phyloP scores from a whole-genome alignment of 2,329 filamentous ascomycete genomes.

The Penicillium brasilianum region DNA sequence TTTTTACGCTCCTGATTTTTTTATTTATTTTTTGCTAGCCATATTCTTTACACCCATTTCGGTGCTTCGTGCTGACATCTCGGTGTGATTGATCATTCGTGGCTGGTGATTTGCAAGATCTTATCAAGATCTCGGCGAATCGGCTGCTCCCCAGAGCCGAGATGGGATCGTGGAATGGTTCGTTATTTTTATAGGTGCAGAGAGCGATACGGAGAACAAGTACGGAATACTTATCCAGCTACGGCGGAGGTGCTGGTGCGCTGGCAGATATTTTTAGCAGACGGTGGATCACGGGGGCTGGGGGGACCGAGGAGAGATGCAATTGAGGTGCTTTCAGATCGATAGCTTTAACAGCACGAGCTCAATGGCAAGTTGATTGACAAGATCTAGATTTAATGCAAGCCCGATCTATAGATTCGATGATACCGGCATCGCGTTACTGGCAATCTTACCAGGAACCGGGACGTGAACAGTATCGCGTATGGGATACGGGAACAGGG shows the following conservation, averaged over 20 bases:
- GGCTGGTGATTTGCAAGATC: not conserved
- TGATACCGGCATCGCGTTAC: constrained; percentile 10
- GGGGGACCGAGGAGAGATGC: not conserved
- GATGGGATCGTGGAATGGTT: not conserved
- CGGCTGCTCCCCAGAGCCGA: not conserved
- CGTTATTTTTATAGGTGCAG: not conserved
- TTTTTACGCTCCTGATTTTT: not conserved
- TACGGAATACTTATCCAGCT: too few relatives aligned
- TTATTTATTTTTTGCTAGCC: not conserved
- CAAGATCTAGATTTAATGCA: not conserved
- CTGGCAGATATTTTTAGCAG: constrained; percentile 8
- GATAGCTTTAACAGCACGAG: not conserved
- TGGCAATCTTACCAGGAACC: constrained; percentile 32
- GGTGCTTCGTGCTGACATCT: not conserved
- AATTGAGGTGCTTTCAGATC: not conserved
- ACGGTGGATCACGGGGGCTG: not conserved
- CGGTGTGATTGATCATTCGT: not conserved
- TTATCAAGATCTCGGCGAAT: constrained; percentile 5
- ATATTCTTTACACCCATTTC: not conserved
- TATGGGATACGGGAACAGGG: constrained; percentile 19
- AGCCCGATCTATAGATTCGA: constrained; percentile 7
- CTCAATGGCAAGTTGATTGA: not conserved
- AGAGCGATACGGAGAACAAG: not conserved
- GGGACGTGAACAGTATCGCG: constrained; percentile 26
- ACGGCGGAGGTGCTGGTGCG: not conserved